Evolutionary conservation across 2,329 filamentous ascomycete species (phyloP), one percentile per base, ranked within the genome.

Genomic region (Lachnellula arida): DNA sequence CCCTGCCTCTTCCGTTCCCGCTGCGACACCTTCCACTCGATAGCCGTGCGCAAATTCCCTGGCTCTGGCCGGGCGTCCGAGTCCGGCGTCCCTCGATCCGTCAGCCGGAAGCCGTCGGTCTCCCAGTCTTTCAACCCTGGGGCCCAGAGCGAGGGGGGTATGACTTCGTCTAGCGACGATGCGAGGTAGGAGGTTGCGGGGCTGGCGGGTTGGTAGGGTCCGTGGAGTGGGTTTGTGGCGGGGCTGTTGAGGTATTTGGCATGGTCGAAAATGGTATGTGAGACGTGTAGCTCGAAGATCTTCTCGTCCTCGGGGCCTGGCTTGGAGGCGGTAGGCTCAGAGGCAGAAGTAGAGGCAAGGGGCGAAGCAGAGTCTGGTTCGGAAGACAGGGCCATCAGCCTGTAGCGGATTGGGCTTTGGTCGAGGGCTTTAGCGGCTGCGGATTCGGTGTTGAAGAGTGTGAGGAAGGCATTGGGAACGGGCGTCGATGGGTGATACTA

Each of bases 81-180:
- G 32, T 44, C 55, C 4, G 49, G 34, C 28, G 35, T 35, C 48
- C 19, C 57, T 48, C 19, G 55, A 48, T 50, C 59, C 2, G 49
- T 49, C 17, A 49, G 44, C 14, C 39, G 49, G 15, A 50, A 23
- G 4, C 48, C 44, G 51, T 65, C 64, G 4, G 66, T 67, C 19
- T 68, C 68, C 68, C 68, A 71, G 53, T 71, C 68, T 8, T 50
- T 43, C 39, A 71, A 19, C 1, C 67, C 68, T 4, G 54, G 53
- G 7, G 59, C 54, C 57, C 56, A 61, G 12, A 63, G 47, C 6
- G 57, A 57, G 4, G 52, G 22, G 4, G 63, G 60, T 1, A 69
- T 40, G 1, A 54, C 54, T 9, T 57, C 54, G 0, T 51, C 35
- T 3, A 71, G 54, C 8, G 62, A 57, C 3, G 60, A 52, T 2